These are phyloP conservation scores for Mortierella sp. DNA, from an alignment of 371 early-diverging fungal genomes.

Conservation along the genomic window DNA sequence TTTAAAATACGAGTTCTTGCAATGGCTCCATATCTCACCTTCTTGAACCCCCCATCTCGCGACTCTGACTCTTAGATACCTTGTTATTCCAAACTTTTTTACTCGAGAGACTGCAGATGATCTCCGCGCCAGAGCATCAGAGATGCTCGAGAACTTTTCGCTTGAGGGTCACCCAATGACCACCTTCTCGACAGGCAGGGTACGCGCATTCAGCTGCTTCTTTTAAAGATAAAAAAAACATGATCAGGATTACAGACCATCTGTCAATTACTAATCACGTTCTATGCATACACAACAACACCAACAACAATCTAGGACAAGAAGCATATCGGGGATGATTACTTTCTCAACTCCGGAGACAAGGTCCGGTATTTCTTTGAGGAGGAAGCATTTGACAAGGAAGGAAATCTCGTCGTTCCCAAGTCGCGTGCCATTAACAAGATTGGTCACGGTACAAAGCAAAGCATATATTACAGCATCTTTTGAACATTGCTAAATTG, in stretches of 20 bases:
- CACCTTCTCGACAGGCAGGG: slow-evolving; percentile 80
- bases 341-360: slow-evolving; percentile 88
- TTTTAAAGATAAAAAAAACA: neutral
- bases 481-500: neutral
- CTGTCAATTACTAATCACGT: neutral
- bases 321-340: slow-evolving; percentile 88
- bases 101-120: slow-evolving; percentile 60
- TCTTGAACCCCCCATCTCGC: neutral
- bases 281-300: too few relatives aligned
- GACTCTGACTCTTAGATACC: slow-evolving; percentile 62
- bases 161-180: slow-evolving; percentile 85
- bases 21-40: neutral
- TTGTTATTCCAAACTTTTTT: slow-evolving; percentile 81
- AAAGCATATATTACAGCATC: too few relatives aligned
- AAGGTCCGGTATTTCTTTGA: slow-evolving; percentile 92
- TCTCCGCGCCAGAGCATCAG: slow-evolving; percentile 67
- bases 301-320: slow-evolving; percentile 36
- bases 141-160: slow-evolving; percentile 75
- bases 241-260: neutral
- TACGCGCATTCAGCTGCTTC: neutral
- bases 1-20: neutral
- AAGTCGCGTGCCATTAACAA: slow-evolving; percentile 87
- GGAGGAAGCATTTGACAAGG: slow-evolving; percentile 80
- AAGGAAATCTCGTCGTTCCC: slow-evolving; percentile 71
- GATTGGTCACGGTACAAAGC: slow-evolving; percentile 83